Conservation (phyloP, 106 monocot genomes). For the Dendrobium chrysotoxum region DNA sequence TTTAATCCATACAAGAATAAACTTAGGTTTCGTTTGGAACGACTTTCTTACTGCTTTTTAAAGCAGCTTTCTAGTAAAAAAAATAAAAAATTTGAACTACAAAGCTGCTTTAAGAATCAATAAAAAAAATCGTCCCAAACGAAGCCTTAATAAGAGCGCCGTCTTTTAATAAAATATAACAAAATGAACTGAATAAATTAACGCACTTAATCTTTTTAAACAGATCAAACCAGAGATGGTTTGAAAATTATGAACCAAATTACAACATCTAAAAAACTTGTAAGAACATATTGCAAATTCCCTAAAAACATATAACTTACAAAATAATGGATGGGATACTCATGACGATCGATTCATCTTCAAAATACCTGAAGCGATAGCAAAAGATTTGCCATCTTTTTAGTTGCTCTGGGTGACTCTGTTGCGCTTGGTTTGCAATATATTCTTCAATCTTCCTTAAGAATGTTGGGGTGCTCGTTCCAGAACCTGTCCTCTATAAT, state of each 20-base stretch:
- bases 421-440: background rate
- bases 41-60: too few relatives aligned
- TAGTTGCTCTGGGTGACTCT: too few relatives aligned
- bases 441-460: constrained; percentile 24
- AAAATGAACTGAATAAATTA: background rate
- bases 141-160: too few relatives aligned
- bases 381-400: background rate
- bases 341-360: background rate
- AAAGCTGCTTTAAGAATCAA: too few relatives aligned
- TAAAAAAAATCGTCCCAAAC: too few relatives aligned
- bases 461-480: constrained; percentile 42
- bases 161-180: too few relatives aligned
- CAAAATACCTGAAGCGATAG: background rate
- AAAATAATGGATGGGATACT: background rate
- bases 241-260: background rate
- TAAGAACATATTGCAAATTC: background rate
- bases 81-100: too few relatives aligned
- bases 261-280: background rate
- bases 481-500: constrained; percentile 46
- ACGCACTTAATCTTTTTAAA: background rate
- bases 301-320: background rate
- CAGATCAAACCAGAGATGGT: background rate
- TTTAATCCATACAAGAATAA: too few relatives aligned
- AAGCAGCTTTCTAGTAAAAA: too few relatives aligned
- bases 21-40: too few relatives aligned